Percentiles rank a stretch among this genome's conserved stretches.
Evolutionary conservation across 2,329 filamentous ascomycete species (phyloP).

Genomic region (Akanthomyces dipterigenus): DNA sequence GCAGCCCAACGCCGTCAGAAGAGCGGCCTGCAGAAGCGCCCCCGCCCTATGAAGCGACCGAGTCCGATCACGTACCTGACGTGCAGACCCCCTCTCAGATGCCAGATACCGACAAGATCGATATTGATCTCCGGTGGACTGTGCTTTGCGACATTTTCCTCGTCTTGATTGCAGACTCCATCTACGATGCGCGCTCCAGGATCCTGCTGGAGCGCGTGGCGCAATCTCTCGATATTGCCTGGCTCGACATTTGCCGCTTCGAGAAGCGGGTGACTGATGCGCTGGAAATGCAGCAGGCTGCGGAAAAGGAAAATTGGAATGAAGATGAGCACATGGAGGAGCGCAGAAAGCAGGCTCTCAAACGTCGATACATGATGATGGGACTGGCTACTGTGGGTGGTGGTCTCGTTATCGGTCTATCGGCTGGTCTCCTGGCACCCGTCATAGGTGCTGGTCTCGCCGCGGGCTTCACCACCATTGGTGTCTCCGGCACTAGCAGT

Average conservation of each 20-base stretch:
- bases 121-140: constrained; percentile 96
- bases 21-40: constrained; percentile 46
- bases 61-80: constrained; percentile 65
- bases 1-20: constrained; percentile 24
- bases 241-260: constrained; percentile 92
- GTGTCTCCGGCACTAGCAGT: constrained; percentile 77
- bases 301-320: constrained; percentile 95
- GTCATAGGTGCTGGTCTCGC: constrained; percentile 91
- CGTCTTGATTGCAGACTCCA: constrained; percentile 89
- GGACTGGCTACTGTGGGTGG: constrained; percentile 93
- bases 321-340: constrained; percentile 90
- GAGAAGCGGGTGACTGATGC: constrained; percentile 97
- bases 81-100: constrained; percentile 80
- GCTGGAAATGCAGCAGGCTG: constrained; percentile 92
- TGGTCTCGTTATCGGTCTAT: constrained; percentile 89
- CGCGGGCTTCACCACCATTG: constrained; percentile 91
- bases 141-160: constrained; percentile 94
- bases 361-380: constrained; percentile 87
- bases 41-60: constrained; percentile 56
- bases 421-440: constrained; percentile 83
- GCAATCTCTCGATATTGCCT: constrained; percentile 70
- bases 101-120: constrained; percentile 73
- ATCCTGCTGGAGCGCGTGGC: constrained; percentile 78
- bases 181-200: constrained; percentile 85
- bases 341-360: constrained; percentile 73